phyloP scores from a whole-genome alignment of 768 basidiomycete genomes.

The Tulasnella sp. region DNA sequence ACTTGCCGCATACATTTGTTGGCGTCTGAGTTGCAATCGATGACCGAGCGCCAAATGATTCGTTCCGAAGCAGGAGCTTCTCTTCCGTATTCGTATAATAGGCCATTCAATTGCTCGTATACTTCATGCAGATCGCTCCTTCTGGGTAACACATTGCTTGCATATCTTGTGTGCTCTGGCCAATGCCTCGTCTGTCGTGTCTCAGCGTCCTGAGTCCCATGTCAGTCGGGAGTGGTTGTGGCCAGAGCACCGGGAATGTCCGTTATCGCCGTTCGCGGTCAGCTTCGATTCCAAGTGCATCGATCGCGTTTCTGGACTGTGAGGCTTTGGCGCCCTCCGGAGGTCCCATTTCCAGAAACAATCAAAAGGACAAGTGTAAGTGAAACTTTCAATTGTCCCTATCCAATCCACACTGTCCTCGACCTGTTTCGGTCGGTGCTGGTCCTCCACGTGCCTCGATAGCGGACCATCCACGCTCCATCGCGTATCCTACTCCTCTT shows the following conservation, averaged over 20 bases:
- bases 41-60: constrained; percentile 11
- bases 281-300: not conserved
- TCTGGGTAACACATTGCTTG: not conserved
- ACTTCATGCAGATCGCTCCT: constrained; percentile 5
- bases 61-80: constrained; percentile 26
- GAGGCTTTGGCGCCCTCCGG: not conserved
- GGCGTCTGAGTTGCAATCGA: constrained; percentile 13
- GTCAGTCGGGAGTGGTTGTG: not conserved
- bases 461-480: too few relatives aligned
- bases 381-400: not conserved
- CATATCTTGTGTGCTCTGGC: constrained; percentile 17
- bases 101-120: not conserved
- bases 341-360: not conserved
- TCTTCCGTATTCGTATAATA: not conserved
- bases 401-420: not conserved
- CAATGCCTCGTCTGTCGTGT: not conserved
- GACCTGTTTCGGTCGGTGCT: not conserved
- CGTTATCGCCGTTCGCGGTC: constrained; percentile 6
- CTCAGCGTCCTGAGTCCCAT: not conserved
- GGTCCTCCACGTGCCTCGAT: too few relatives aligned
- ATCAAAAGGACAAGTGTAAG: not conserved
- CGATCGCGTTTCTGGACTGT: too few relatives aligned
- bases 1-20: constrained; percentile 10
- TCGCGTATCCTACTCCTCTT: too few relatives aligned
- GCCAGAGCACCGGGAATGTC: not conserved